Evolutionary conservation across 1,284 basidiomycete genomes (phyloP).

Genomic region (Ceratobasidium papillatum): DNA sequence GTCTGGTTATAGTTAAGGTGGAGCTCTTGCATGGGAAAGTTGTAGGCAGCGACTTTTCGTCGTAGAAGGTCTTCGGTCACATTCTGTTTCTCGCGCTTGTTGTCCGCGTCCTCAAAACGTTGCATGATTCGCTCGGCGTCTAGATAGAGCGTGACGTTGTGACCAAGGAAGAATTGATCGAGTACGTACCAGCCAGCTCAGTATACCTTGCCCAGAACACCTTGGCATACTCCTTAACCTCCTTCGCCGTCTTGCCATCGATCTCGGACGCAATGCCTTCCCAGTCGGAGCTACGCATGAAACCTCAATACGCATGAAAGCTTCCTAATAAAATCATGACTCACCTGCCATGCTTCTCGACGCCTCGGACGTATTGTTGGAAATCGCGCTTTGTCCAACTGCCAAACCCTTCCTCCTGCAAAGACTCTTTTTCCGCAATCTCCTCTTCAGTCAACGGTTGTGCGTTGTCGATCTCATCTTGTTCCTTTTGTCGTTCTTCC

Average conservation of each 20-base stretch:
- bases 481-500: slow-evolving; percentile 79
- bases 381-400: slow-evolving; percentile 94
- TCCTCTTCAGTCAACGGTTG: slow-evolving; percentile 90
- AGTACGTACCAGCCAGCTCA: slow-evolving; percentile 76
- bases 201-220: slow-evolving; percentile 93
- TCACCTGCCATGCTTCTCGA: slow-evolving; percentile 89
- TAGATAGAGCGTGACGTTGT: slow-evolving; percentile 46
- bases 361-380: slow-evolving; percentile 86
- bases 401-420: slow-evolving; percentile 83
- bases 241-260: slow-evolving; percentile 83
- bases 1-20: slow-evolving; percentile 94
- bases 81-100: slow-evolving; percentile 86
- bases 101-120: slow-evolving; percentile 84
- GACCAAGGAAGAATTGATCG: neutral
- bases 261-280: slow-evolving; percentile 87
- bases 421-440: slow-evolving; percentile 77
- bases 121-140: slow-evolving; percentile 85
- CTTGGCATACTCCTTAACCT: slow-evolving; percentile 82
- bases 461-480: slow-evolving; percentile 87
- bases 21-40: slow-evolving; percentile 93
- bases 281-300: slow-evolving; percentile 65
- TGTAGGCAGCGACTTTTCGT: slow-evolving; percentile 82
- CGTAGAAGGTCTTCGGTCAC: slow-evolving; percentile 80
- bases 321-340: neutral
- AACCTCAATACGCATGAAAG: slow-evolving; percentile 6